Conservation (phyloP, 225 moss, liverwort and hornwort genomes). For the Polytrichum formosum region DNA sequence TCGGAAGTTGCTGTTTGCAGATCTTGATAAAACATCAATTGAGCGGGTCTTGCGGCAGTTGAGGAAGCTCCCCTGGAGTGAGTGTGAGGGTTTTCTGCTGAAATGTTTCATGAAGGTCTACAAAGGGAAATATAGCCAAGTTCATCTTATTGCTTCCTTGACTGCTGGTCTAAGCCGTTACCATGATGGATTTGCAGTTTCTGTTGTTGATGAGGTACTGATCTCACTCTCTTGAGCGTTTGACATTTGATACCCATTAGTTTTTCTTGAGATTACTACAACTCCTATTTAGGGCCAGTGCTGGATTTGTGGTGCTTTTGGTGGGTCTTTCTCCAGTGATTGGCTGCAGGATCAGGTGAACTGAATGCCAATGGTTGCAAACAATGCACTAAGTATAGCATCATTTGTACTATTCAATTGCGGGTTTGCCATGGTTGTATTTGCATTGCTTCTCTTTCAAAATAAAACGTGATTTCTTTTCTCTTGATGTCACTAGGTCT, state of each 20-base stretch:
- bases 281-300: too few relatives aligned
- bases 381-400: too few relatives aligned
- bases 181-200: constrained; percentile 96
- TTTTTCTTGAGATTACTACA: not conserved
- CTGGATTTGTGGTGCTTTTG: too few relatives aligned
- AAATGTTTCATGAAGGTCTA: constrained; percentile 99
- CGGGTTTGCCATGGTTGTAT: too few relatives aligned
- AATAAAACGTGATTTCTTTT: too few relatives aligned
- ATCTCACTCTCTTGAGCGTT: not conserved
- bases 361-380: too few relatives aligned
- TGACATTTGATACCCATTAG: not conserved
- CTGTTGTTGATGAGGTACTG: constrained; percentile 93
- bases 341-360: too few relatives aligned
- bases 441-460: not conserved
- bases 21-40: constrained; percentile 95
- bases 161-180: constrained; percentile 98
- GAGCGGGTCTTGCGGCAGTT: constrained; percentile 93
- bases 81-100: constrained; percentile 81
- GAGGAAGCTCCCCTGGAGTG: constrained; percentile 94
- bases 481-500: constrained; percentile 39
- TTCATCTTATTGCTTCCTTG: constrained; percentile 94
- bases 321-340: too few relatives aligned
- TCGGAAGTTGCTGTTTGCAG: constrained; percentile 87
- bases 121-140: constrained; percentile 98
- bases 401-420: too few relatives aligned